A percentile compares a stretch with the other conserved stretches of the same genome.
Conservation (phyloP, 2,329 filamentous ascomycete genomes). For the Trichophyton benhamiae region DNA sequence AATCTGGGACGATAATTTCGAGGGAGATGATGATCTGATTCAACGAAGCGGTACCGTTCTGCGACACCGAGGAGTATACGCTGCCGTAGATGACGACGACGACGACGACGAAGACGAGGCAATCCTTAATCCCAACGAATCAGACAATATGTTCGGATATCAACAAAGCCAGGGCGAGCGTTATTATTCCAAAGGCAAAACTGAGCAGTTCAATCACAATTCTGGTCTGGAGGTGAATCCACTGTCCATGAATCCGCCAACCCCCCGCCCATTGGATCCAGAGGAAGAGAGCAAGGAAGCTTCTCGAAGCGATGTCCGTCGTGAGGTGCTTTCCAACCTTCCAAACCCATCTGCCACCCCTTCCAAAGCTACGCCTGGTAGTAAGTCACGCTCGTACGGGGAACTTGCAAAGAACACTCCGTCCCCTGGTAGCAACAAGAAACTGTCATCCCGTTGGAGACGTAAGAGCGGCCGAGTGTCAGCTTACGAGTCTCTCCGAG, state of each 20-base stretch:
- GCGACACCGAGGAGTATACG: constrained; percentile 27
- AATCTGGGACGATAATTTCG: neutral
- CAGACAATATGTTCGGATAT: constrained; percentile 2
- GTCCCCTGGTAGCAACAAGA: constrained; percentile 12
- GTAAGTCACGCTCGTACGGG: constrained; percentile 30
- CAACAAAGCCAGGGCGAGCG: constrained; percentile 23
- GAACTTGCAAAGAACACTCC: constrained; percentile 21
- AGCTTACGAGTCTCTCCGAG: constrained; percentile 26
- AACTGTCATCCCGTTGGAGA: constrained; percentile 18
- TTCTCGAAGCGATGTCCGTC: constrained; percentile 23
- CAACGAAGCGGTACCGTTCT: constrained; percentile 21
- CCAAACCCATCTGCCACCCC: constrained; percentile 23
- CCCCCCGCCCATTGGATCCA: constrained; percentile 25
- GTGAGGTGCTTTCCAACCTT: neutral
- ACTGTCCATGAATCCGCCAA: constrained; percentile 36
- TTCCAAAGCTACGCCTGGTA: constrained; percentile 17
- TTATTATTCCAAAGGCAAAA: constrained; percentile 24
- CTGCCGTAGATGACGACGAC: constrained; percentile 24
- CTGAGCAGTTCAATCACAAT: constrained; percentile 23
- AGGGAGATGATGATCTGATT: neutral
- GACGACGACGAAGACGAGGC: constrained; percentile 18
- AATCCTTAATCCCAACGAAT: constrained; percentile 8
- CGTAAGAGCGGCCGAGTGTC: constrained; percentile 24
- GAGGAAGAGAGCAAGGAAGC: constrained; percentile 20
- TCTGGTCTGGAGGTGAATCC: constrained; percentile 27